Base-by-base conservation (phyloP, 164 flowering plant genomes). In the Pachysandra terminalis region DNA sequence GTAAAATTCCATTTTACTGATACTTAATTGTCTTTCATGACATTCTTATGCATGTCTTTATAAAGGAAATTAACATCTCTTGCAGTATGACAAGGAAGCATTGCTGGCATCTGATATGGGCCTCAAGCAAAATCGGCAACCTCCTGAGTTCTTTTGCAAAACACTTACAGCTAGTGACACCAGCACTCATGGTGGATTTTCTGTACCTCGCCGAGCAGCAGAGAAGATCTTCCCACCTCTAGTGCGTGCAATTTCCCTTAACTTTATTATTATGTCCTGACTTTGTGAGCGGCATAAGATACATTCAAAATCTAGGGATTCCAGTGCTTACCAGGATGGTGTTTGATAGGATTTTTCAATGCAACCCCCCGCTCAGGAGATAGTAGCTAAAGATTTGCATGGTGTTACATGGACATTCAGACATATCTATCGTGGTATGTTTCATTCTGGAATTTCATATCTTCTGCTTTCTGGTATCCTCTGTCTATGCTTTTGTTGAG, bases 161-260 rank as follows among this genome's bases (percentile, higher is more conserved):
- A 90, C 97, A 71, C 96, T 93, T 52, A 93, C 98, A 19, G 98
- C 96, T 45, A 93, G 98, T 80, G 98, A 93, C 72, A 93, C 98
- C 21, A 93, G 98, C 74, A 93, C 98, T 55, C 98, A 93, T 74
- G 98, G 98, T 74, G 98, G 98, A 73, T 93, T 93, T 75, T 93
- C 98, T 75, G 98, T 93, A 41, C 98, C 98, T 68, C 97, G 98
- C 60, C 83, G 98, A 58, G 97, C 98, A 27, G 98, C 98, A 65
- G 98, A 93, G 81, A 93, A 93, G 81, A 93, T 91, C 28, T 93
- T 93, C 73, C 97, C 98, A 0, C 88, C 93, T 71, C 80, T 93
- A 23, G 98, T 93, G 75, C n/a, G 87, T 79, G 59, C 57, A 49
- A 7, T 28, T 37, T 54, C 28, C 60, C 48, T 7, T 19, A 26